Evolutionary conservation across 768 basidiomycete genomes (phyloP), one percentile per base, ranked within the genome.

Genomic region (Kwoniella shandongensis): DNA sequence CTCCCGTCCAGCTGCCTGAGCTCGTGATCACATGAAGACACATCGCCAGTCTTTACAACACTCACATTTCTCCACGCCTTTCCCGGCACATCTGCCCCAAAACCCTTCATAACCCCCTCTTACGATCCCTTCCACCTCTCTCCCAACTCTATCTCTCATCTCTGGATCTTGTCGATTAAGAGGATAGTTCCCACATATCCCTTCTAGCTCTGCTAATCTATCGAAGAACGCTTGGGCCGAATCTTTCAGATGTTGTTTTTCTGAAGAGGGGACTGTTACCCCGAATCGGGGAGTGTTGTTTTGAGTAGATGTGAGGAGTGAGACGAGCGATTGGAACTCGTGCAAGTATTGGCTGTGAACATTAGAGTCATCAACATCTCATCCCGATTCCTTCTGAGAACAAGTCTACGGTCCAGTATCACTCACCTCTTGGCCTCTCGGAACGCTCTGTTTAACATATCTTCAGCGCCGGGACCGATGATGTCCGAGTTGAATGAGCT

Each of bases 41-140:
- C n/a, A n/a, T n/a, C n/a, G n/a, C n/a, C n/a, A n/a, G n/a, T n/a
- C 32, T 32, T 32, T 32, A 6, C 32, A 32, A 13, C 12, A 72
- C 73, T 73, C 44, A 76, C 75, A 74, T 39, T 73, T 73, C 29
- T 76, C 75, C 38, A 68, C 48, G 10, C 64, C 65, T 51, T 69
- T 75, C 4, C 67, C 67, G 17, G 58, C 52, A 41, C 64, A 60
- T 38, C 62, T 54, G 22, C 46, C 59, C 61, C 62, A 64, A 42
- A 69, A 74, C 30, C 35, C 38, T n/a, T 57, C 53, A 51, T 68
- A 72, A 4, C 66, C 69, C 5, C 53, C 45, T n/a, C 60, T 45
- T 7, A 76, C 64, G 4, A 74, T 41, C 29, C 61, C 64, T 17
- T 62, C 57, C 0, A 70, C 67, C 22, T 75, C 74, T 35, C 51